Conservation (phyloP, 345 rosid species). For the Linum tenue region DNA sequence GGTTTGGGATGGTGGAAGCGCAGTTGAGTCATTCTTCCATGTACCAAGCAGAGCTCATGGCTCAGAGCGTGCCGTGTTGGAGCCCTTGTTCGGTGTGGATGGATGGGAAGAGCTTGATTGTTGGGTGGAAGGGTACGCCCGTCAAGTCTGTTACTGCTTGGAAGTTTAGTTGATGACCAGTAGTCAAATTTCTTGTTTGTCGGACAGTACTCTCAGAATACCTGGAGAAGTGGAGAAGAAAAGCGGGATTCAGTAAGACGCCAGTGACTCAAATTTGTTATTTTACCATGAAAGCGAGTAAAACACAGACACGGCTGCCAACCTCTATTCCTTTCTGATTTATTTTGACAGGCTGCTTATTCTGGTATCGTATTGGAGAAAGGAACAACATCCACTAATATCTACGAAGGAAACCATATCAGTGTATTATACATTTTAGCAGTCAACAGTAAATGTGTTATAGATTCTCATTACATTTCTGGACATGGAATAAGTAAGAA, state of each 20-base stretch:
- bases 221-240: slow-evolving; percentile 26
- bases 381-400: slow-evolving; percentile 60
- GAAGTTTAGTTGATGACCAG: slow-evolving; percentile 20
- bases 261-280: background rate
- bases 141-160: slow-evolving; percentile 36
- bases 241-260: background rate
- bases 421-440: background rate
- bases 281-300: background rate
- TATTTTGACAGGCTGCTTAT: slow-evolving; percentile 69
- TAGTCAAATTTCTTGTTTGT: slow-evolving; percentile 9
- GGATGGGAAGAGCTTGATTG: slow-evolving; percentile 4
- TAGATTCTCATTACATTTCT: too few relatives aligned
- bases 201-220: slow-evolving; percentile 71
- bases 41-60: slow-evolving; percentile 31
- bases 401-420: slow-evolving; percentile 25
- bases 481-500: background rate
- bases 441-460: too few relatives aligned
- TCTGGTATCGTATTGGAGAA: slow-evolving; percentile 54
- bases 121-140: slow-evolving; percentile 47
- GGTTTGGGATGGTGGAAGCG: slow-evolving; percentile 33
- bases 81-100: slow-evolving; percentile 28
- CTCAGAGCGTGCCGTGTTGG: slow-evolving; percentile 18
- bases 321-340: slow-evolving; percentile 69
- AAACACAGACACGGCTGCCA: slow-evolving; percentile 4
- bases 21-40: slow-evolving; percentile 30